Conservation (phyloP, 208 protist species). For the Phytomonas sp. region DNA sequence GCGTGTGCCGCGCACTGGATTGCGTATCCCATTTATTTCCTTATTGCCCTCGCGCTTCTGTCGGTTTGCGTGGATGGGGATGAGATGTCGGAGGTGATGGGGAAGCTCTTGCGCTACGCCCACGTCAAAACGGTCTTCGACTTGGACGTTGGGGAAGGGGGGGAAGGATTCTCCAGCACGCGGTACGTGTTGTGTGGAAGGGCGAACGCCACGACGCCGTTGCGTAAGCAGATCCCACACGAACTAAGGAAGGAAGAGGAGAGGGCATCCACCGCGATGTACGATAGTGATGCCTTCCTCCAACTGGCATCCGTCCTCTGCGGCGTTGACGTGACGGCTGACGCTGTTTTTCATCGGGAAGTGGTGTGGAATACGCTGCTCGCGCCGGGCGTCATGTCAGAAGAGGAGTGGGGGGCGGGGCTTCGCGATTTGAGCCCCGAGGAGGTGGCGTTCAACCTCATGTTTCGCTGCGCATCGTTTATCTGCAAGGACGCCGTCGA, state of each 20-base stretch:
- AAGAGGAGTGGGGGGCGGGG: background rate
- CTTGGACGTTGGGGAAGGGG: too few relatives aligned
- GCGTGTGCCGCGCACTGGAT: too few relatives aligned
- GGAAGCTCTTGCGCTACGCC: too few relatives aligned
- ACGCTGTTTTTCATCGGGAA: slow-evolving; percentile 8
- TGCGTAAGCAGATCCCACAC: too few relatives aligned
- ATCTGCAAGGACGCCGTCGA: slow-evolving; percentile 17
- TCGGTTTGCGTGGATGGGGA: too few relatives aligned
- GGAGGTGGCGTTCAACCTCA: too few relatives aligned
- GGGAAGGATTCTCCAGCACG: background rate
- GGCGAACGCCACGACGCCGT: too few relatives aligned
- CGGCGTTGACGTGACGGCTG: background rate
- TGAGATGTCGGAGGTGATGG: too few relatives aligned
- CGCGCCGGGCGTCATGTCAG: slow-evolving; percentile 21
- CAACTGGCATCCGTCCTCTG: slow-evolving; percentile 10
- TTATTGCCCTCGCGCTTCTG: too few relatives aligned
- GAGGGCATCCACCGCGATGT: background rate
- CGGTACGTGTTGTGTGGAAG: slow-evolving; percentile 14
- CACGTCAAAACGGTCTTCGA: too few relatives aligned
- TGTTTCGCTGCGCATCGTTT: slow-evolving; percentile 19
- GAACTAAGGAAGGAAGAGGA: background rate
- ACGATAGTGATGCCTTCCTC: background rate
- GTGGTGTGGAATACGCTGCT: slow-evolving; percentile 27
- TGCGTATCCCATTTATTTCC: too few relatives aligned
- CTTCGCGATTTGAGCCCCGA: background rate